Evolutionary conservation across 805 yeast genomes (phyloP).

Genomic region (Cyberlindnera mycetangii): DNA sequence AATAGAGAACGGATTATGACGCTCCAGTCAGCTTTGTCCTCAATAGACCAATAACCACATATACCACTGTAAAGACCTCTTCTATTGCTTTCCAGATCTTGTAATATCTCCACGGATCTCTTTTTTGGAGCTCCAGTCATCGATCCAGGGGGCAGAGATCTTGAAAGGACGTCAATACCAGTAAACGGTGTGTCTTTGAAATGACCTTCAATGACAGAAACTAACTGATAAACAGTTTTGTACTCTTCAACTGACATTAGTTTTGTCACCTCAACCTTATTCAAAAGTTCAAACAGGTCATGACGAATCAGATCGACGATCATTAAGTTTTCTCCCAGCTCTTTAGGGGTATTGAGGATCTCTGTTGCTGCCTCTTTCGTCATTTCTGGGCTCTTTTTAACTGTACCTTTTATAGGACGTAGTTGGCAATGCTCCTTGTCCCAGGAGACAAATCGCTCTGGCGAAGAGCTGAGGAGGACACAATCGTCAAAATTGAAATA

Average conservation of each 20-base stretch:
- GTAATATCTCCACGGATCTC: conserved; percentile 82
- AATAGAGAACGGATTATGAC: conserved; percentile 87
- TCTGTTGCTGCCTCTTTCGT: conserved; percentile 55
- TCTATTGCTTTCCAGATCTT: conserved; percentile 34
- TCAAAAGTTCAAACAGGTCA: conserved; percentile 69
- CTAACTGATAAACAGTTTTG: conserved; percentile 85
- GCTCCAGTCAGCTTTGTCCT: conserved; percentile 92
- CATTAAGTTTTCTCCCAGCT: conserved; percentile 94
- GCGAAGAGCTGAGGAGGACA: conserved; percentile 78
- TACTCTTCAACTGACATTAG: conserved; percentile 93
- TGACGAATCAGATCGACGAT: conserved; percentile 94
- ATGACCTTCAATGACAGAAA: conserved; percentile 77
- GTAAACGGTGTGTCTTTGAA: conserved; percentile 33
- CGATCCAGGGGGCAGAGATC: conserved; percentile 93
- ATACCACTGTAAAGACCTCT: conserved; percentile 94
- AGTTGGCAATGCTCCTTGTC: conserved; percentile 57
- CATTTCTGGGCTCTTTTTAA: conserved; percentile 57
- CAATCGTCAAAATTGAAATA: conserved; percentile 65
- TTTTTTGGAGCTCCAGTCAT: conserved; percentile 99
- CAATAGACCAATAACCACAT: conserved; percentile 90
- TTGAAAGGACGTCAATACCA: conserved; percentile 77
- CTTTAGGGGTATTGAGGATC: conserved; percentile 80
- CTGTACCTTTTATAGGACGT: conserved; percentile 96
- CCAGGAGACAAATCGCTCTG: conserved; percentile 92
- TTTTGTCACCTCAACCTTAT: conserved; percentile 65